These are phyloP conservation scores for Talaromyces sp. DNA, from an alignment of 2,329 filamentous ascomycete species.

Conservation along the genomic window DNA sequence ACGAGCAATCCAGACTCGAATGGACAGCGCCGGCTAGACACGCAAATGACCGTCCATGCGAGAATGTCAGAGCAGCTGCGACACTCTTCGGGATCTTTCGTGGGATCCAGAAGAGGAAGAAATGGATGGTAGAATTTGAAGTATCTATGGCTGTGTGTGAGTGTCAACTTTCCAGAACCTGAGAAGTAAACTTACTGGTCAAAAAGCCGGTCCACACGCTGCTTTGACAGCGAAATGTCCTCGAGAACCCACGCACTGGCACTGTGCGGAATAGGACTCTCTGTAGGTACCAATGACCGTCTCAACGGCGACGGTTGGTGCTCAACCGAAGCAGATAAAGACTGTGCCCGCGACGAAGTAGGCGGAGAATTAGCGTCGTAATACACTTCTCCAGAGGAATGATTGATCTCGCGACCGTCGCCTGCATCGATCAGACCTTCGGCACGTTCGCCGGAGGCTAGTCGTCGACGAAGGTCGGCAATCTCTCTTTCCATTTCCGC, in stretches of 20 bases:
- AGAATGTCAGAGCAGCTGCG: slow-evolving; percentile 54
- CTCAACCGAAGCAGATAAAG: slow-evolving; percentile 32
- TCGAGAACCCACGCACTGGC: slow-evolving; percentile 48
- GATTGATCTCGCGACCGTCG: slow-evolving; percentile 28
- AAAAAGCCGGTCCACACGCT: slow-evolving; percentile 39
- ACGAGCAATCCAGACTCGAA: slow-evolving; percentile 51
- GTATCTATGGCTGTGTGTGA: slow-evolving; percentile 43
- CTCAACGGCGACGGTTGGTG: slow-evolving; percentile 26
- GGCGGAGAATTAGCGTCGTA: slow-evolving; percentile 28
- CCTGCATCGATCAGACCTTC: slow-evolving; percentile 22
- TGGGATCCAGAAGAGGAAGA: slow-evolving; percentile 55
- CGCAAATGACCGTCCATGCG: slow-evolving; percentile 60
- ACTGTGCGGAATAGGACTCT: slow-evolving; percentile 33
- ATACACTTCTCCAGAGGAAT: slow-evolving; percentile 32
- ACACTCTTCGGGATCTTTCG: slow-evolving; percentile 52
- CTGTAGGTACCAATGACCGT: slow-evolving; percentile 29
- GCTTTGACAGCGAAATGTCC: slow-evolving; percentile 35
- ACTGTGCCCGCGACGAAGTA: slow-evolving; percentile 22
- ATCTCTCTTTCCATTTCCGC: slow-evolving; percentile 58
- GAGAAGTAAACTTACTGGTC: slow-evolving; percentile 31
- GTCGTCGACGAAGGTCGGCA: slow-evolving; percentile 43
- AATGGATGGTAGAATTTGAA: slow-evolving; percentile 60
- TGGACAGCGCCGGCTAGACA: slow-evolving; percentile 56
- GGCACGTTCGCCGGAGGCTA: slow-evolving; percentile 32
- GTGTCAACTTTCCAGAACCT: not conserved